Base-by-base conservation (phyloP, 345 rosid species). In the Carallia brachiata region DNA sequence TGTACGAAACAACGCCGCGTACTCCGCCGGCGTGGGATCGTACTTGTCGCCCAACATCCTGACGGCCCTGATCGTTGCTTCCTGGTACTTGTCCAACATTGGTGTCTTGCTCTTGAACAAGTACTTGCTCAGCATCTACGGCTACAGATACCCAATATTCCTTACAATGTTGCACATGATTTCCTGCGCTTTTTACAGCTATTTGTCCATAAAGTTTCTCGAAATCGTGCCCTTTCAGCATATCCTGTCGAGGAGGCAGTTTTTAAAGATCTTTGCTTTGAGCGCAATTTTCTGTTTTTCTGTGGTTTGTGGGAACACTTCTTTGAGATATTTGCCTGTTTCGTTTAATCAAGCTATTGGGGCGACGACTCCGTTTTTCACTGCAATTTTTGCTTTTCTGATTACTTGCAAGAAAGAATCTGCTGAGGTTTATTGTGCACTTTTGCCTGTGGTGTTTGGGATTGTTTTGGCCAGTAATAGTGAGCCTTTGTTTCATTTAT, bases 331-430 rank as follows among this genome's bases (percentile, higher is more conserved):
- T 85, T 83, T 95, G 39, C 99, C 99, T 10, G 97, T 95, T 4
- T 95, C 99, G n/a, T 95, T 95, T 63, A 95, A 95, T 52, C 99
- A 95, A 63, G 97, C 97, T 2, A 90, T 92, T 53, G 99, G 98
- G n/a, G 99, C 99, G 0, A 95, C 99, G 6, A 95, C 99, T 61
- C 99, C 99, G 0, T 95, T 95, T 69, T 95, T 95, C 81, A 95
- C 98, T 31, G 99, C 99, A 15, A 89, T 95, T 23, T 95, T 95
- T 67, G 92, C 99, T 6, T 90, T 95, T 75, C 52, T 92, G 58
- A 92, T 95, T 23, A 92, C 96, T 3, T 95, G 96, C 75, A 92
- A 90, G 83, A 88, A 89, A 27, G 99, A 95, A 73, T 79, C 98
- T 53, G 88, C 84, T 0, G 94, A 84, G 79, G 99, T 95, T 52